A percentile compares a stretch with the other conserved stretches of the same genome.
phyloP scores from a whole-genome alignment of 2,329 filamentous ascomycete genomes.

The Phoma sp. region DNA sequence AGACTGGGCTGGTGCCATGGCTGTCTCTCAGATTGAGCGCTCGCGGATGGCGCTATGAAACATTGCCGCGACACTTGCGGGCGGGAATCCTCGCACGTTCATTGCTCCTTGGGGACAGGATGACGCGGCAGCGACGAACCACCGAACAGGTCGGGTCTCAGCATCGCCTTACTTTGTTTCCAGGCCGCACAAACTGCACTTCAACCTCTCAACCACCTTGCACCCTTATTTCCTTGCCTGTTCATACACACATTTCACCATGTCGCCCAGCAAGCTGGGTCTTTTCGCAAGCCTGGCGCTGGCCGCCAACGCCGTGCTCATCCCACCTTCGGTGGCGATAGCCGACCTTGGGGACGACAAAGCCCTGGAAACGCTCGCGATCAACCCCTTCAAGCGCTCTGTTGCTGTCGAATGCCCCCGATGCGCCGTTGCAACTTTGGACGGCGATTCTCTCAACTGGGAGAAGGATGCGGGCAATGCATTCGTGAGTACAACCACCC shows the following conservation, averaged over 20 bases:
- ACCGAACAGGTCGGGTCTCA: conserved; percentile 12
- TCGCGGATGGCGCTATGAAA: conserved; percentile 13
- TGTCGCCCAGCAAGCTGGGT: conserved; percentile 42
- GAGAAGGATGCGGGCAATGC: conserved; percentile 40
- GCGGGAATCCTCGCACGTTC: conserved; percentile 9
- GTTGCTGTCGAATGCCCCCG: conserved; percentile 43
- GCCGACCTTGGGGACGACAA: conserved; percentile 40
- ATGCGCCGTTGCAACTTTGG: conserved; percentile 38
- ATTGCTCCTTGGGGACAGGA: conserved; percentile 4
- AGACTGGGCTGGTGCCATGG: not conserved
- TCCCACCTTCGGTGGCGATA: conserved; percentile 39
- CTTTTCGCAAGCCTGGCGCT: conserved; percentile 45
- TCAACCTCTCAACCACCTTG: conserved; percentile 18
- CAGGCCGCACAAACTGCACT: conserved; percentile 14
- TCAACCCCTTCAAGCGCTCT: conserved; percentile 42
- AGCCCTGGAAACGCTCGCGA: conserved; percentile 37
- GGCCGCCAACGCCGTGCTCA: conserved; percentile 44
- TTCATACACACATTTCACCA: conserved; percentile 26
- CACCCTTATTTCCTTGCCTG: conserved; percentile 14
- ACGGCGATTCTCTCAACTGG: conserved; percentile 35
- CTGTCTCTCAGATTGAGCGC: conserved; percentile 6
- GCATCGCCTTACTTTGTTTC: conserved; percentile 20
- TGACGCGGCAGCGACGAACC: conserved; percentile 25
- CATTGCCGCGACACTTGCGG: conserved; percentile 13
- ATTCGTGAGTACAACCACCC: conserved; percentile 36